Evolutionary conservation across 805 yeast genomes (phyloP).

Genomic region (Yarrowia deformans): DNA sequence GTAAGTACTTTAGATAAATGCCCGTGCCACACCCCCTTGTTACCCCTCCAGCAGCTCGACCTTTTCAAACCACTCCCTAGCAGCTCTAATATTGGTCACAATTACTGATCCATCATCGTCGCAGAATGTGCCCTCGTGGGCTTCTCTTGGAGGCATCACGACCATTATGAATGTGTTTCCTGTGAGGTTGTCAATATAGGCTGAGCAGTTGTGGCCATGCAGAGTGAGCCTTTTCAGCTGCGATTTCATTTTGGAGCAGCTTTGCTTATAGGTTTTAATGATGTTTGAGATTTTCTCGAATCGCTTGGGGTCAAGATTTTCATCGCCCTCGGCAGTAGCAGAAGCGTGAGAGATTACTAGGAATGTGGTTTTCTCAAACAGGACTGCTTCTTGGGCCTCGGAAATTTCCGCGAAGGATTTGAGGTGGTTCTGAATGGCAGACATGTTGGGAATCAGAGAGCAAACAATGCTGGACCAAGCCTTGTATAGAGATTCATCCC

Average conservation of each 20-base stretch:
- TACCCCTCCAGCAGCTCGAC: conserved; percentile 47
- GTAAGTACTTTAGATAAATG: no score
- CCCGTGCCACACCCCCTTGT: not conserved
- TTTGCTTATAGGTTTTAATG: conserved; percentile 92
- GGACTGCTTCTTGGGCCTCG: conserved; percentile 86
- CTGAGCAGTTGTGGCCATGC: conserved; percentile 58
- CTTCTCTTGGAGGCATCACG: conserved; percentile 50
- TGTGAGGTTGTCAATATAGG: conserved; percentile 54
- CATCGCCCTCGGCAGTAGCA: conserved; percentile 17
- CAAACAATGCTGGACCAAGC: conserved; percentile 98
- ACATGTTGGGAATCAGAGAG: conserved; percentile 91
- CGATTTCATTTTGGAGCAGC: conserved; percentile 84
- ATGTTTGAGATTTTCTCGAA: conserved; percentile 94
- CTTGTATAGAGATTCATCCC: conserved; percentile 95
- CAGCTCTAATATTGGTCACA: conserved; percentile 52
- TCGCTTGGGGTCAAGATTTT: conserved; percentile 79
- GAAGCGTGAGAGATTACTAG: conserved; percentile 68
- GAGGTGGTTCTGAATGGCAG: conserved; percentile 75
- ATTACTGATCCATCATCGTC: conserved; percentile 48
- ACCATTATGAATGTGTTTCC: conserved; percentile 56
- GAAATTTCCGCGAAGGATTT: conserved; percentile 73
- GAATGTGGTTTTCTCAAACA: conserved; percentile 93
- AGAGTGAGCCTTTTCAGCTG: conserved; percentile 80
- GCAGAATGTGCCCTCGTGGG: conserved; percentile 43
- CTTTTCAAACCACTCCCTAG: conserved; percentile 52